Base-by-base conservation (phyloP, 495 filamentous ascomycete species). In the Podospora pseudoanserina region DNA sequence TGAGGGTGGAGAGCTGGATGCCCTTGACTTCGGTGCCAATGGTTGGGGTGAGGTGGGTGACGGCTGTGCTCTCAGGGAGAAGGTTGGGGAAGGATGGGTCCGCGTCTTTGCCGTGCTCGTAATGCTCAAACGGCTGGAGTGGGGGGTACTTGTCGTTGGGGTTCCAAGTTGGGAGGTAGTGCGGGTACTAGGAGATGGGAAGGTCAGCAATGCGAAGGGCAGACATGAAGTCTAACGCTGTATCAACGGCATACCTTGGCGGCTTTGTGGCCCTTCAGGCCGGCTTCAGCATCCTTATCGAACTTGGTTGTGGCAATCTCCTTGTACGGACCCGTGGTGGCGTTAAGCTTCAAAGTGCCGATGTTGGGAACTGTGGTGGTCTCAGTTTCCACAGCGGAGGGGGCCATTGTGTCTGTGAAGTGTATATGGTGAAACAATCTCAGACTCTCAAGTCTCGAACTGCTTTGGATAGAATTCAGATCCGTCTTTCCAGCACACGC, bases 131-230 rank as follows among this genome's bases (percentile, higher is more conserved):
- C 0, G 86, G 86, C 75, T 89, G 74, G 7, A 94, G 84, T 3
- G 90, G 85, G 0, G 84, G 79, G 73, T 89, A 92, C 83, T 87
- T 85, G 65, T 82, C 73, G 55, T 79, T 77, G 30, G 73, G 75
- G 70, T 91, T 84, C 90, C 90, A 94, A 2, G 87, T 89, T 9
- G 91, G 90, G 13, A 94, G 84, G 75, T 94, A 94, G 73, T 93
- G 82, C 0, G 87, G 88, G 73, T 90, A 93, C 89, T 49, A 49
- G 39, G 39, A 13, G 13, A 49, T 5, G 15, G 39, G 39, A 11
- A 11, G 39, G 39, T 78, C 49, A 54, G 60, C 28, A n/a, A 30
- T 26, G 23, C 60, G 53, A 18, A n/a, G 56, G 7, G 20, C 27
- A 18, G 20, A 27, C 44, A 34, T 19, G 53, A 18, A 53, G 56